A percentile compares a stretch with the other conserved stretches of the same genome.
These are phyloP conservation scores for Pleurotus ostreatus DNA, from an alignment of 768 basidiomycete genomes.

Conservation along the genomic window DNA sequence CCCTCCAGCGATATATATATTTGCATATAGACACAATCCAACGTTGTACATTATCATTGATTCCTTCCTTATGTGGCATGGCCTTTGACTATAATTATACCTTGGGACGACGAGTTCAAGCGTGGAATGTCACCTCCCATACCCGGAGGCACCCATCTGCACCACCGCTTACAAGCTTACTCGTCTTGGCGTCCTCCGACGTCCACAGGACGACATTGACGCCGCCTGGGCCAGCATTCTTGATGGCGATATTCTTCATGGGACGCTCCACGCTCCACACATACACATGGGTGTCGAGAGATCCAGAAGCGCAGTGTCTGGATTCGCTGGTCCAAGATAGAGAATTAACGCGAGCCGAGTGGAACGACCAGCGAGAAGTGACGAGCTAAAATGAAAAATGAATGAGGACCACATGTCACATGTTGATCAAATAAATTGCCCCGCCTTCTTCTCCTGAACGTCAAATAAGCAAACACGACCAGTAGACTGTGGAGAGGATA, in stretches of 20 bases:
- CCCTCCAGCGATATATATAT: too few relatives aligned
- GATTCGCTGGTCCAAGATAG: constrained; percentile 75
- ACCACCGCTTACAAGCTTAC: constrained; percentile 65
- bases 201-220: constrained; percentile 82
- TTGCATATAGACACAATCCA: background rate
- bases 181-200: constrained; percentile 34
- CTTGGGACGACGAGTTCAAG: constrained; percentile 11
- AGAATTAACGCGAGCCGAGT: constrained; percentile 76
- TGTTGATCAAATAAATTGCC: constrained; percentile 6
- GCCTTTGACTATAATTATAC: too few relatives aligned
- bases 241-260: constrained; percentile 72
- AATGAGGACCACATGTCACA: background rate
- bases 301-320: constrained; percentile 78
- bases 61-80: too few relatives aligned
- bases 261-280: constrained; percentile 76
- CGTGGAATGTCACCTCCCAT: constrained; percentile 61
- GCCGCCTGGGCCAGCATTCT: constrained; percentile 84
- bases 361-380: constrained; percentile 82
- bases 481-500: constrained; percentile 46
- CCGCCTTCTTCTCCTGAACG: constrained; percentile 58
- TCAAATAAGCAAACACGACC: constrained; percentile 83
- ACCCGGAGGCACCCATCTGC: constrained; percentile 77
- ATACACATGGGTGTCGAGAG: constrained; percentile 91
- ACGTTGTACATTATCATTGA: background rate
- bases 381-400: constrained; percentile 38